Conservation (phyloP, 306 rosid genomes). For the Arachis hypogaea region DNA sequence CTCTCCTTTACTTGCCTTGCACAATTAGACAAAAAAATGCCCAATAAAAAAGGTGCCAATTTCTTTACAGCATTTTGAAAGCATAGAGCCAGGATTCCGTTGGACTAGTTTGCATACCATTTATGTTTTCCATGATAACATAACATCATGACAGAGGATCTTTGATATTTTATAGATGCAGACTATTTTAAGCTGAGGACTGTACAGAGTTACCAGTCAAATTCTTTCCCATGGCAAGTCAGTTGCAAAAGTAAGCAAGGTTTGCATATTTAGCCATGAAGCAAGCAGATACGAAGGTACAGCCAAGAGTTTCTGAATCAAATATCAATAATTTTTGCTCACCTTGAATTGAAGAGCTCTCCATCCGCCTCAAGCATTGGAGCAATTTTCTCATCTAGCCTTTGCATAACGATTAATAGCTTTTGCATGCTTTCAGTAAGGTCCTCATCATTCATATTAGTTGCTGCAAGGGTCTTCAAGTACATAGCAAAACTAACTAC, state of each 20-base stretch:
- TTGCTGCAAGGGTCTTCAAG: conserved; percentile 93
- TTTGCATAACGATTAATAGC: conserved; percentile 93
- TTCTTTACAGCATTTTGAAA: conserved; percentile 1
- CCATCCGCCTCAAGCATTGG: conserved; percentile 94
- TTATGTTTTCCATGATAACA: neutral
- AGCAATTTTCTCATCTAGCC: conserved; percentile 89
- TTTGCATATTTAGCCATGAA: conserved; percentile 9
- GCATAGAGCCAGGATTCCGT: conserved; percentile 4
- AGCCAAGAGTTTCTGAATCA: conserved; percentile 25
- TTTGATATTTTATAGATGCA: neutral
- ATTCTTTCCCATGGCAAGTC: conserved; percentile 17
- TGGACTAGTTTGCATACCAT: neutral
- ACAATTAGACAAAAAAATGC: neutral
- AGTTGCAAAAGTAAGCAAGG: neutral
- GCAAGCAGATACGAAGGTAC: neutral
- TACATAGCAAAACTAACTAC: conserved; percentile 28
- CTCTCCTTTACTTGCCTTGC: neutral
- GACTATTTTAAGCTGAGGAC: conserved; percentile 11
- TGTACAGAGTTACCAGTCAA: neutral
- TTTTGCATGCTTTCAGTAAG: conserved; percentile 94
- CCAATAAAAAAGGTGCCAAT: neutral
- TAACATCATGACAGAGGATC: conserved; percentile 1
- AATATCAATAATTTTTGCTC: conserved; percentile 21
- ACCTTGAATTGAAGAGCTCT: conserved; percentile 87
- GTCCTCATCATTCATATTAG: conserved; percentile 81